Conservation (phyloP, 768 basidiomycete genomes). For the Russula brevipes region DNA sequence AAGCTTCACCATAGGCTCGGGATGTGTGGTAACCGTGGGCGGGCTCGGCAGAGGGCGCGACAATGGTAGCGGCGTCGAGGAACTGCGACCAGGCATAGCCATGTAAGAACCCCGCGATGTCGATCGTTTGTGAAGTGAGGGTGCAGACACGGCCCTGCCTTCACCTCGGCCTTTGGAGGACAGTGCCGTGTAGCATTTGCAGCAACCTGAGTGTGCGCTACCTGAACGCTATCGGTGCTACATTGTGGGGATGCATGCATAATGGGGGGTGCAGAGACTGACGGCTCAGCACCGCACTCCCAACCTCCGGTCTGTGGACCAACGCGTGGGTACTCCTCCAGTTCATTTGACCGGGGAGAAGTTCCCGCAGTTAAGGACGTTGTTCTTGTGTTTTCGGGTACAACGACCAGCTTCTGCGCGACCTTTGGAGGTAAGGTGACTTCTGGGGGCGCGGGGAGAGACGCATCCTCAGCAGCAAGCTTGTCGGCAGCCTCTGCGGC, state of each 20-base stretch:
- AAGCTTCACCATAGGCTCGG: conserved; percentile 8
- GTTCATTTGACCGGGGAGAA: background rate
- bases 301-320: background rate
- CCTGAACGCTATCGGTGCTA: background rate
- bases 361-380: background rate
- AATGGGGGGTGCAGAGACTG: background rate
- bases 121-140: background rate
- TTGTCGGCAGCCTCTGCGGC: conserved; percentile 11
- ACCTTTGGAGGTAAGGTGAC: background rate
- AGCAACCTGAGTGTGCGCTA: background rate
- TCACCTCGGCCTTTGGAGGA: background rate
- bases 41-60: conserved; percentile 22
- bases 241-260: background rate
- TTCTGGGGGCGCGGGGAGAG: background rate
- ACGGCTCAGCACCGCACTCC: background rate
- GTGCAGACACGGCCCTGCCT: background rate
- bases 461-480: conserved; percentile 9
- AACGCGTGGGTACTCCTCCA: background rate
- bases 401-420: background rate
- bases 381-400: background rate
- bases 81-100: conserved; percentile 7
- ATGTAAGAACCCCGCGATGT: conserved; percentile 3
- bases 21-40: conserved; percentile 8
- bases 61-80: conserved; percentile 16
- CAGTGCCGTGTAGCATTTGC: background rate